Evolutionary conservation across 345 rosid genomes (phyloP).

Genomic region (Gossypium raimondii): DNA sequence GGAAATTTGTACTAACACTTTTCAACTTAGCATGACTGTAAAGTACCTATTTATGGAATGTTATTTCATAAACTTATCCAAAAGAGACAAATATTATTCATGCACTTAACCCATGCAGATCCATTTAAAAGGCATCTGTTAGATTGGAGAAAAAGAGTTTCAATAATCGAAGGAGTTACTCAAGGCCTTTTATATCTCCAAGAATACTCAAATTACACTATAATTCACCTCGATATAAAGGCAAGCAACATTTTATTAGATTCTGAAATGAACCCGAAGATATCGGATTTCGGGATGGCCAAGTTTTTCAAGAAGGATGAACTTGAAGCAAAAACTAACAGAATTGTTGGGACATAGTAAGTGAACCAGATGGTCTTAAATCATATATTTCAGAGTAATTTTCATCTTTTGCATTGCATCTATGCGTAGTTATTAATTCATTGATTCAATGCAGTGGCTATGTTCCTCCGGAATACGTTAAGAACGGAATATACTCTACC

Average conservation of each 20-base stretch:
- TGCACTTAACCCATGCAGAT: neutral
- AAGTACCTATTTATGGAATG: too few relatives aligned
- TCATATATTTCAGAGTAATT: neutral
- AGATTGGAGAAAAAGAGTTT: neutral
- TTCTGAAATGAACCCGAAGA: constrained; percentile 2
- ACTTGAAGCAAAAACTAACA: neutral
- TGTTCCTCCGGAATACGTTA: constrained; percentile 51
- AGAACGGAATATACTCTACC: constrained; percentile 38
- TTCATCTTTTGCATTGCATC: neutral
- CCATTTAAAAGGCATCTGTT: neutral
- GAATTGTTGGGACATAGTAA: constrained; percentile 19
- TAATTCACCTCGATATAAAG: constrained; percentile 23
- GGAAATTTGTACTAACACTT: too few relatives aligned
- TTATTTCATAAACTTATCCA: too few relatives aligned
- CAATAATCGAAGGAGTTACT: constrained; percentile 10
- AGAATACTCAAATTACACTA: constrained; percentile 24
- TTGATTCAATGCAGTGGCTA: constrained; percentile 31
- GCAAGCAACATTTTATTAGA: constrained; percentile 11
- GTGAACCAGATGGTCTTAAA: neutral
- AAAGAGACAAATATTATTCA: neutral
- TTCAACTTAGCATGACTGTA: too few relatives aligned
- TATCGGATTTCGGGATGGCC: constrained; percentile 5
- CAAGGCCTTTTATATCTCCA: constrained; percentile 34
- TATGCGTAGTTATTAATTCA: neutral
- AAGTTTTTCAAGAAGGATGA: constrained; percentile 7